Percentiles rank a stretch among this genome's conserved stretches.
These are phyloP conservation scores for Tulasnella sp. DNA, from an alignment of 768 basidiomycete genomes.

Conservation along the genomic window DNA sequence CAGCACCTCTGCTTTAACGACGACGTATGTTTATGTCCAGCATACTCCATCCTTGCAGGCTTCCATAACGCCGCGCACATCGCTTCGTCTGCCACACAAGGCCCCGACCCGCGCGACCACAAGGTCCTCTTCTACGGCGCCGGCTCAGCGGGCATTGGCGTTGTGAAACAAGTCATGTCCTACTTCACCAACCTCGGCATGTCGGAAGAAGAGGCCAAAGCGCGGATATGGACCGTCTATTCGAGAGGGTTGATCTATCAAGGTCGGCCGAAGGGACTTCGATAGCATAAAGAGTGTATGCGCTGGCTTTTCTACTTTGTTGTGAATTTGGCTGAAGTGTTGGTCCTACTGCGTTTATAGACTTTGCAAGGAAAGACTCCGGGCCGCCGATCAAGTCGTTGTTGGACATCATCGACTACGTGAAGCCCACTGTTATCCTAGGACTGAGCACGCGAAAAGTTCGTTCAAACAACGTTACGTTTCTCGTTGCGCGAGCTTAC, in stretches of 20 bases:
- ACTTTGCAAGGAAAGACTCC: slow-evolving; percentile 66
- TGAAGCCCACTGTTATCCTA: slow-evolving; percentile 78
- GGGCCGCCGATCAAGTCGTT: slow-evolving; percentile 66
- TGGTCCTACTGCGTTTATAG: slow-evolving; percentile 25
- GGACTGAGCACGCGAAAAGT: slow-evolving; percentile 59
- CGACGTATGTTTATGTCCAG: slow-evolving; percentile 29
- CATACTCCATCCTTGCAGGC: slow-evolving; percentile 49
- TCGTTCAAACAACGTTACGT: not conserved
- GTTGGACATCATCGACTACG: slow-evolving; percentile 63
- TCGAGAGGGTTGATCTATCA: slow-evolving; percentile 16
- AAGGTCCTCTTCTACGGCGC: slow-evolving; percentile 33
- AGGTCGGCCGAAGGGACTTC: not conserved
- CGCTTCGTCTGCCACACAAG: slow-evolving; percentile 16
- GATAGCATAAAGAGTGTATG: not conserved
- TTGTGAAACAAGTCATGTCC: slow-evolving; percentile 32
- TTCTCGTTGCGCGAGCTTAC: not conserved
- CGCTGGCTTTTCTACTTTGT: not conserved
- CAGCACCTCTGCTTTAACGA: slow-evolving; percentile 79
- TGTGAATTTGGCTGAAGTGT: not conserved
- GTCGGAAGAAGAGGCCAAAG: slow-evolving; percentile 27
- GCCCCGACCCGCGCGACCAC: slow-evolving; percentile 26
- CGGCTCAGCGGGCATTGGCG: slow-evolving; percentile 31
- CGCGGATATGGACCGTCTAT: slow-evolving; percentile 31
- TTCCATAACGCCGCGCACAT: slow-evolving; percentile 25
- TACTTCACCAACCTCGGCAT: slow-evolving; percentile 28